Evolutionary conservation across 352 stramenopile species (phyloP), one percentile per base, ranked within the genome.

Genomic region (Phytopythium kandeliae): DNA sequence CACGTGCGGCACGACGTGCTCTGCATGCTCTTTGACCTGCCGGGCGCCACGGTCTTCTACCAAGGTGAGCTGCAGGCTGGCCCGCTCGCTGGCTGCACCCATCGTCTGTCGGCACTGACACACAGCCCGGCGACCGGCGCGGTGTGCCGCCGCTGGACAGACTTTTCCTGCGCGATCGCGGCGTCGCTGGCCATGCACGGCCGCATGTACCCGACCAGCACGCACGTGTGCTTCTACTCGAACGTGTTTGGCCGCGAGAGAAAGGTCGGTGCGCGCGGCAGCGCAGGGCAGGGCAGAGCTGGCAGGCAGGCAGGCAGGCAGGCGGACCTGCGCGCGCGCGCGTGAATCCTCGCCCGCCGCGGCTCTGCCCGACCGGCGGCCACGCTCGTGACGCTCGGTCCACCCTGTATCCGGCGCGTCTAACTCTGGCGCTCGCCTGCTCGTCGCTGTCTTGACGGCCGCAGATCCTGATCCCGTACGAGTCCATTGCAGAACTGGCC

Each of bases 191-290:
- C 78, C 59, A 91, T 90, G 80, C 83, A 94, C 65, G 83, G 83
- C 44, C 80, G 83, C 55, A 94, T 94, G 83, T 94, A 94, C 71
- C 83, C 83, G 35, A 89, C 80, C 40, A 80, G 73, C 48, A 67
- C 78, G 19, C 77, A 89, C 57, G 69, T 90, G 41, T 94, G 83
- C 65, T 94, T 94, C 53, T 92, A 94, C 71, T 92, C 83, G 50
- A 92, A 92, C 52, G 74, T 92, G 33, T 92, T 94, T 67, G 83
- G 80, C 37, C 80, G 79, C 55, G 83, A 94, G 63, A 79, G 78
- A 67, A 94, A 94, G 71, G 74, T 85, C 51, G 55, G 61, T 37
- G n/a, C n/a, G n/a, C n/a, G n/a, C n/a, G n/a, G n/a, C n/a, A n/a
- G n/a, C n/a, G n/a, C n/a, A n/a, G n/a, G n/a, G n/a, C n/a, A n/a